A percentile compares a stretch with the other conserved stretches of the same genome.
Conservation (phyloP, 2,329 filamentous ascomycete species). For the Lasiodiplodia hormozganensis region DNA sequence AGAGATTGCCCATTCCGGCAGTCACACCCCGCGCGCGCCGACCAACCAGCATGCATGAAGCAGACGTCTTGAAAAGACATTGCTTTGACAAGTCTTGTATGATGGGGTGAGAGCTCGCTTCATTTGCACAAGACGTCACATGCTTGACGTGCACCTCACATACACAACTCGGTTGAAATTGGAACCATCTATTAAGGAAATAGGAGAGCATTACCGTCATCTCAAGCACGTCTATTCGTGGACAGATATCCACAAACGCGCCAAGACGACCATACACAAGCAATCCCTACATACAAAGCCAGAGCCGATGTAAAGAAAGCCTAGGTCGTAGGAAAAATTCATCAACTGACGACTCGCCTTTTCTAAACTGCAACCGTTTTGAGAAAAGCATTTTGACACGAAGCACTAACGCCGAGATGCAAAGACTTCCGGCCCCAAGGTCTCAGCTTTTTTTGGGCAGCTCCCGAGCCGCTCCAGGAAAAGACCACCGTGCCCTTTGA, state of each 20-base stretch:
- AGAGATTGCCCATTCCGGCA: neutral
- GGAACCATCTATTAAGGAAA: slow-evolving; percentile 41
- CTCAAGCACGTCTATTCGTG: slow-evolving; percentile 44
- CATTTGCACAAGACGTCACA: neutral
- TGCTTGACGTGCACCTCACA: neutral
- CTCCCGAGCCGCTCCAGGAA: slow-evolving; percentile 24
- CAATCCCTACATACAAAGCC: slow-evolving; percentile 38
- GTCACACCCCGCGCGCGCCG: neutral
- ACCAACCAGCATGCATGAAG: neutral
- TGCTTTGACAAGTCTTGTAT: neutral
- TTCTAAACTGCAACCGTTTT: slow-evolving; percentile 47
- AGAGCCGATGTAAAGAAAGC: slow-evolving; percentile 42
- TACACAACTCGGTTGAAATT: neutral
- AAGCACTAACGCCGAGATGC: slow-evolving; percentile 51
- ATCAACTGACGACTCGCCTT: slow-evolving; percentile 32
- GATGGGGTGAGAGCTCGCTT: neutral
- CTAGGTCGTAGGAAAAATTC: slow-evolving; percentile 37
- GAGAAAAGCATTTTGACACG: slow-evolving; percentile 48
- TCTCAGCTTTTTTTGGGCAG: slow-evolving; percentile 38
- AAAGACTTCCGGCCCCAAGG: slow-evolving; percentile 38
- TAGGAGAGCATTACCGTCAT: slow-evolving; percentile 49
- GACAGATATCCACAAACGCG: slow-evolving; percentile 38
- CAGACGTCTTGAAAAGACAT: neutral
- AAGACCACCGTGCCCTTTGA: slow-evolving; percentile 28
- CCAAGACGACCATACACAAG: slow-evolving; percentile 45